Evolutionary conservation across 2,329 filamentous ascomycete genomes (phyloP).

Genomic region (Epichloe sibirici): DNA sequence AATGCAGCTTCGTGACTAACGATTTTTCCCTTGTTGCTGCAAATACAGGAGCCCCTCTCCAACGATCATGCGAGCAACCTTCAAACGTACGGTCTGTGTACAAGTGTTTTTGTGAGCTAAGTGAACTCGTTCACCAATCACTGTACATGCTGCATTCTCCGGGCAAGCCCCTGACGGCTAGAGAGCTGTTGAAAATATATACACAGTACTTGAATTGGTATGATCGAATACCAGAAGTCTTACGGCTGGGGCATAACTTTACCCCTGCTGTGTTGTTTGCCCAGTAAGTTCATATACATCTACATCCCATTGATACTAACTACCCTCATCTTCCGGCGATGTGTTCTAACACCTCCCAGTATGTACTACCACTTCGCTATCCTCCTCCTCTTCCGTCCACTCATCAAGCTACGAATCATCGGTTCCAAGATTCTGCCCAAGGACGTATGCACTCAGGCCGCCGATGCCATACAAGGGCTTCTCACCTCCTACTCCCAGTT

Average conservation of each 20-base stretch:
- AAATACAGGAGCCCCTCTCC: conserved; percentile 34
- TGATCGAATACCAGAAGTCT: conserved; percentile 48
- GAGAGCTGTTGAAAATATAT: conserved; percentile 51
- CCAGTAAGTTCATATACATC: conserved; percentile 42
- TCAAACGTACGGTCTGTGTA: conserved; percentile 58
- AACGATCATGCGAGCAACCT: conserved; percentile 46
- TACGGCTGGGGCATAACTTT: conserved; percentile 55
- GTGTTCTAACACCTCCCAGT: conserved; percentile 21
- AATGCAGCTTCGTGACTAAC: not conserved
- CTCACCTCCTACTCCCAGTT: conserved; percentile 44
- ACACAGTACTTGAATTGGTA: conserved; percentile 63
- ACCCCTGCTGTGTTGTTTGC: conserved; percentile 62
- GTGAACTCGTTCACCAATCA: conserved; percentile 60
- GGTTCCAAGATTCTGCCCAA: conserved; percentile 50
- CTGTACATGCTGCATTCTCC: conserved; percentile 63
- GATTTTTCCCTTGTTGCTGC: not conserved
- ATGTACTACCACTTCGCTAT: conserved; percentile 62
- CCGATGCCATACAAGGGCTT: conserved; percentile 45
- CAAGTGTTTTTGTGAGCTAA: conserved; percentile 58
- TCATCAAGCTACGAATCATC: conserved; percentile 53
- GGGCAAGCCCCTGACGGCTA: conserved; percentile 49
- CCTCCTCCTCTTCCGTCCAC: conserved; percentile 60
- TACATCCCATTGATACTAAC: not conserved
- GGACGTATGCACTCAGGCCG: conserved; percentile 52
- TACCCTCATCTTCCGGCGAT: not conserved